Percentiles rank a stretch among this genome's conserved stretches.
These are phyloP conservation scores for Ramaria rubella DNA, from an alignment of 768 basidiomycete species.

Conservation along the genomic window DNA sequence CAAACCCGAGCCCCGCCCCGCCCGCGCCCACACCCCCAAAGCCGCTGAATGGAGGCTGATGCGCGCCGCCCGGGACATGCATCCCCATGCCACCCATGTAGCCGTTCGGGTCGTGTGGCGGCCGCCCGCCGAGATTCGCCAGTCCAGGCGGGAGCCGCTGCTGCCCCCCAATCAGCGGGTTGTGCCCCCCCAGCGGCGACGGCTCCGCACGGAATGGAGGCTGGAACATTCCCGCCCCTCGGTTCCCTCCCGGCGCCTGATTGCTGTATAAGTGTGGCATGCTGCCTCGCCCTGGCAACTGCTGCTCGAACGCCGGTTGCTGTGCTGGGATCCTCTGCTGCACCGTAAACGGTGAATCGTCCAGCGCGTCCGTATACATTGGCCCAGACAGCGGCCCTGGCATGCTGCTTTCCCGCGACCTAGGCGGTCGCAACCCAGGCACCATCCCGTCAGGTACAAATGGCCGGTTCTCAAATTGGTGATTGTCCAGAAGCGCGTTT, in stretches of 20 bases:
- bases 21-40: slow-evolving; percentile 10
- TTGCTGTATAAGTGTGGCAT: background rate
- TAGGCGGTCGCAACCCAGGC: slow-evolving; percentile 68
- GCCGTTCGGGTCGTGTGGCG: slow-evolving; percentile 71
- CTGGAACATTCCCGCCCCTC: slow-evolving; percentile 21
- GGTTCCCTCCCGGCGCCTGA: background rate
- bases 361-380: slow-evolving; percentile 24
- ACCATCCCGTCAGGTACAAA: slow-evolving; percentile 85
- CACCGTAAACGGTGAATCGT: slow-evolving; percentile 57
- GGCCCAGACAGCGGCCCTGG: slow-evolving; percentile 49
- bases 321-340: slow-evolving; percentile 46
- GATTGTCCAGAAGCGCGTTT: slow-evolving; percentile 51
- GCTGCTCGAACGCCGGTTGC: slow-evolving; percentile 46
- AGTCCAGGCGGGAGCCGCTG: slow-evolving; percentile 74
- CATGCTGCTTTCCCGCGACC: slow-evolving; percentile 46
- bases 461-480: slow-evolving; percentile 32
- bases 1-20: slow-evolving; percentile 14
- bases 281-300: slow-evolving; percentile 43
- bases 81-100: slow-evolving; percentile 36
- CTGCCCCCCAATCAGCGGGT: slow-evolving; percentile 33
- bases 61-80: slow-evolving; percentile 10
- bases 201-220: slow-evolving; percentile 58
- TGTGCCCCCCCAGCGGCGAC: slow-evolving; percentile 51
- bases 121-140: slow-evolving; percentile 75
- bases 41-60: slow-evolving; percentile 37